Base-by-base conservation (phyloP, 2,329 filamentous ascomycete genomes). In the Colletotrichum viniferum region DNA sequence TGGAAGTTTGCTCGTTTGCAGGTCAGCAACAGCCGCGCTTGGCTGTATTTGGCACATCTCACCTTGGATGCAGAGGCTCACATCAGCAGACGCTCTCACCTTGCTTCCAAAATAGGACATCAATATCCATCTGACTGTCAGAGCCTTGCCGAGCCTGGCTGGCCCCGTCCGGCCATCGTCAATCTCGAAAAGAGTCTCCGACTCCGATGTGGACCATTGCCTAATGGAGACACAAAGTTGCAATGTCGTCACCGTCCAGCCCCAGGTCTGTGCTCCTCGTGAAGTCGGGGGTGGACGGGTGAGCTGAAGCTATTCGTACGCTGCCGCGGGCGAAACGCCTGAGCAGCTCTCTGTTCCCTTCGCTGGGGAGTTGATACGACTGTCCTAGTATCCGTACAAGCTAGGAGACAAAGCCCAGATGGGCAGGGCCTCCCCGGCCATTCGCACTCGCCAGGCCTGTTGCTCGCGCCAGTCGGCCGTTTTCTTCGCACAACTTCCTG, bases 401-500 rank as follows among this genome's bases (percentile, higher is more conserved):
- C 55, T 38, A 55, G 26, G 28, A 30, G 60, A 61, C n/a, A 69
- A 63, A 30, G 30, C 43, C 43, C 38, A 21, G 64, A 36, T 69
- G 43, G 66, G 56, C 60, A 30, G 16, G 43, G 38, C 32, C 30
- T 63, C 69, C 62, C 55, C 21, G n/a, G 16, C 18, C 18, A n/a
- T 58, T 28, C 18, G n/a, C 34, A 28, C 32, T 48, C 36, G 43
- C 24, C 36, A 48, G 48, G 48, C 65, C 56, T 61, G 30, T 73
- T 32, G 38, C 30, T 69, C 30, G 30, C 43, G 30, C 72, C 67
- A 71, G 72, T 74, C 72, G 72, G 72, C 61, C 68, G 71, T 66
- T 74, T 74, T 71, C 61, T 71, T 71, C 52, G 72, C 55, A 66
- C 61, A 61, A 73, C 34, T 30, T 65, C 61, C 61, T 74, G 52